Base-by-base conservation (phyloP, 305 asterid species). In the Rubia peregrina region DNA sequence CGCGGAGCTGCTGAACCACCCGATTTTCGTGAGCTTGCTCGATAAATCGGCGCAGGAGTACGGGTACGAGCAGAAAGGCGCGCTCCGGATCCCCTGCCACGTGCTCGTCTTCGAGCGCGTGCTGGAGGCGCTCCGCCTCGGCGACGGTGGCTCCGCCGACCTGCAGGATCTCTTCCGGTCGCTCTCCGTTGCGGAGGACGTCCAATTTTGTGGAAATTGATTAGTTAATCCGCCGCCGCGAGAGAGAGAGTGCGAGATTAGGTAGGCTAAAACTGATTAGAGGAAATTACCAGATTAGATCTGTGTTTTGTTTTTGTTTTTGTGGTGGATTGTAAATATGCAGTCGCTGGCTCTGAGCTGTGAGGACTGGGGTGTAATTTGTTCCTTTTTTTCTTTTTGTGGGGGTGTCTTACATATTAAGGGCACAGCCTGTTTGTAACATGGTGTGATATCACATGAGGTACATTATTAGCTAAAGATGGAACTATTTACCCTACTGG, bases 11-110 rank as follows among this genome's bases (percentile, higher is more conserved):
- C 57, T 93, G 76, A 91, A 93, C 42, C 97, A 93, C 80, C 94
- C 96, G 51, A 82, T 89, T 73, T 91, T 93, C 74, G 87, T 85
- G 30, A 80, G 64, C 75, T 78, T 93, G 21, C 79, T 93, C 41
- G 84, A 91, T 65, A 82, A 76, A 76, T 89, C 98, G 42, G 98
- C 97, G 61, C 89, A 81, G 71, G 98, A 91, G 81, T 93, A 91
- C 82, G 98, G 97, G 0, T 93, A 93, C 80, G 82, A 87, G 68
- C 98, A 93, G 75, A 67, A 82, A 73, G 97, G 98, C 48, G 98
- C 83, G 71, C 90, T 93, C 5, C 87, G 96, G 57, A 93, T 93
- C 76, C 97, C 98, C 41, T 93, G 97, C 81, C 92, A 82, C 69
- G 97, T 91, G 11, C 79, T 83, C 71, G 80, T 91, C 75, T 93